phyloP scores from a whole-genome alignment of 2,329 filamentous ascomycete genomes.

The Fusarium papillatum region DNA sequence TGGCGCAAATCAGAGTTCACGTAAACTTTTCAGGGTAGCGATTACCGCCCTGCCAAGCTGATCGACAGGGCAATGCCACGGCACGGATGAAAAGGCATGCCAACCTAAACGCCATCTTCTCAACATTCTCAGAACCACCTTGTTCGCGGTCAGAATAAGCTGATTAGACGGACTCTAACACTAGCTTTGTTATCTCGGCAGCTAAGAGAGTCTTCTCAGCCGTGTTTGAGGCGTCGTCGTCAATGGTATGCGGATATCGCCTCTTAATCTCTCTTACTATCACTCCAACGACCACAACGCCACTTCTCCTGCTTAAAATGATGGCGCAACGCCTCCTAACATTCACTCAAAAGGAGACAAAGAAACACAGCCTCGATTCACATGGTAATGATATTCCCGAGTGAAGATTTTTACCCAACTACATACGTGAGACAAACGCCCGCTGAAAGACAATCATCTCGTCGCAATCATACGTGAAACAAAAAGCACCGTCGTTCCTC shows the following conservation, averaged over 20 bases:
- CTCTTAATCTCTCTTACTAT: not conserved
- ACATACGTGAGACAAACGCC: not conserved
- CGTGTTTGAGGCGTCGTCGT: not conserved
- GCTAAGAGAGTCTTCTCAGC: not conserved
- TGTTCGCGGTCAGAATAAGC: not conserved
- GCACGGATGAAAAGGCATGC: not conserved
- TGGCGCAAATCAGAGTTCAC: not conserved
- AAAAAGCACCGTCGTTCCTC: not conserved
- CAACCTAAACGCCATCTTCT: not conserved
- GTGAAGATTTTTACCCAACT: not conserved
- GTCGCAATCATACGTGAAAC: not conserved
- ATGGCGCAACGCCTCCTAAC: not conserved
- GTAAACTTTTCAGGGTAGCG: not conserved
- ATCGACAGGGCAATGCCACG: constrained; percentile 1
- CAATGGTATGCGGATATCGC: not conserved
- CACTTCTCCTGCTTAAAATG: not conserved
- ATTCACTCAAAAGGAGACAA: not conserved
- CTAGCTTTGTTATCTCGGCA: not conserved
- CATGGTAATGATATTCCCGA: not conserved
- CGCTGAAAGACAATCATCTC: not conserved
- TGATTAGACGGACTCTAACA: not conserved
- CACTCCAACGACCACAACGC: constrained; percentile 3
- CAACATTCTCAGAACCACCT: not conserved
- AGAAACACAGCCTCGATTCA: not conserved
- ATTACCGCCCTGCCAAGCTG: not conserved